Percentiles rank a stretch among this genome's conserved stretches.
These are phyloP conservation scores for Solanum hybrid DNA, from an alignment of 305 asterid genomes.

Conservation along the genomic window DNA sequence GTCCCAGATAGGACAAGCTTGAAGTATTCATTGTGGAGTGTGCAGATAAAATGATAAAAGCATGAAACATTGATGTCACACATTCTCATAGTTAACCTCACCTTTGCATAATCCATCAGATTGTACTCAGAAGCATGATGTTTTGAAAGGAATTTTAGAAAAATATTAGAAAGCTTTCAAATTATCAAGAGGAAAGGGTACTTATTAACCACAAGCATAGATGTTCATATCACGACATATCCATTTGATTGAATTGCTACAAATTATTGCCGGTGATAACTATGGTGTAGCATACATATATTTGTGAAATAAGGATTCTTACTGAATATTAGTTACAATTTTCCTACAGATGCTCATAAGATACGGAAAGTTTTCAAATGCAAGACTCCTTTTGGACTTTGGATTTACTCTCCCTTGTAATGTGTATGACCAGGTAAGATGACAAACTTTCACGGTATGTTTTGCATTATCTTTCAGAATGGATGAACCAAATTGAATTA, in stretches of 20 bases:
- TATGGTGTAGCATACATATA: neutral
- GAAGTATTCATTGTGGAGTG: neutral
- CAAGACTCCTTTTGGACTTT: neutral
- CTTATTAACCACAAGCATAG: neutral
- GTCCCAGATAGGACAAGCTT: neutral
- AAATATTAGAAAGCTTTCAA: neutral
- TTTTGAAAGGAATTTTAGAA: neutral
- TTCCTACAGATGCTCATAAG: neutral
- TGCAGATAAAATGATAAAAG: neutral
- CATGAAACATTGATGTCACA: neutral
- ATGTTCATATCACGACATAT: neutral
- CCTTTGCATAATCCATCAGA: neutral
- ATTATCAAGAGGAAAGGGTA: neutral
- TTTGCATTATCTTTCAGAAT: neutral
- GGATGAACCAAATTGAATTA: neutral
- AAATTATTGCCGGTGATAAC: neutral
- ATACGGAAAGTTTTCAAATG: neutral
- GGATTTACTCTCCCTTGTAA: neutral
- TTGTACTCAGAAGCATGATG: neutral
- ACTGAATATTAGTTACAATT: neutral
- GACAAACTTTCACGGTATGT: neutral
- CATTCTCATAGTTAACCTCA: neutral
- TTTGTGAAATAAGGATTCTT: neutral
- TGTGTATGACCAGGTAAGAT: neutral
- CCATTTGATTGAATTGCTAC: neutral